phyloP scores from a whole-genome alignment of 192 early-diverging fungal genomes.

The Pilobolus umbonatus region DNA sequence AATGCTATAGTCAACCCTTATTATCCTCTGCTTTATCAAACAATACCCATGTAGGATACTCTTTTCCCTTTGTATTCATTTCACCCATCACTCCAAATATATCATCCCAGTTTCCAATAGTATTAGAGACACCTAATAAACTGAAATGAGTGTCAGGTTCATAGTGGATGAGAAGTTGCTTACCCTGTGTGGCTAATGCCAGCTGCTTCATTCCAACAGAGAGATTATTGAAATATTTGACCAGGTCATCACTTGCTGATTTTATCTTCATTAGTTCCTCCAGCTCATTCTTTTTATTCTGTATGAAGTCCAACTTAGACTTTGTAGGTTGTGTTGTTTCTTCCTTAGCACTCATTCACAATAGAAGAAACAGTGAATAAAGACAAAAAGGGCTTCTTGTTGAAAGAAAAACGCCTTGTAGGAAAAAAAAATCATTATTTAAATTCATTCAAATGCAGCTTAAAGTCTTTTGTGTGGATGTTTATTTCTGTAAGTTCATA shows the following conservation, averaged over 20 bases:
- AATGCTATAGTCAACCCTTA: too few relatives aligned
- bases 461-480: too few relatives aligned
- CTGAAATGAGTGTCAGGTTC: not conserved
- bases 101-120: slow-evolving; percentile 5
- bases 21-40: not conserved
- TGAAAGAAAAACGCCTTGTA: too few relatives aligned
- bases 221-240: not conserved
- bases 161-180: not conserved
- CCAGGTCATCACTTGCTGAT: not conserved
- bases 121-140: not conserved
- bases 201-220: not conserved
- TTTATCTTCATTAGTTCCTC: slow-evolving; percentile 1
- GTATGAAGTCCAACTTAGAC: too few relatives aligned
- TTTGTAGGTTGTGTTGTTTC: too few relatives aligned
- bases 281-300: slow-evolving; percentile 4
- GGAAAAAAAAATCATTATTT: too few relatives aligned
- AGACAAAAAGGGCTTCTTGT: too few relatives aligned
- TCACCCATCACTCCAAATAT: slow-evolving; percentile 8
- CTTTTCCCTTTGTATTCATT: not conserved
- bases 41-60: not conserved
- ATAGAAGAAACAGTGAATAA: too few relatives aligned
- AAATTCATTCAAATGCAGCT: too few relatives aligned
- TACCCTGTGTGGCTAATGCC: slow-evolving; percentile 1
- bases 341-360: too few relatives aligned
- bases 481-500: too few relatives aligned